Percentiles rank a stretch among this genome's conserved stretches.
Evolutionary conservation across 257 asterid genomes (phyloP).

Genomic region (Cynanchum wilfordii): DNA sequence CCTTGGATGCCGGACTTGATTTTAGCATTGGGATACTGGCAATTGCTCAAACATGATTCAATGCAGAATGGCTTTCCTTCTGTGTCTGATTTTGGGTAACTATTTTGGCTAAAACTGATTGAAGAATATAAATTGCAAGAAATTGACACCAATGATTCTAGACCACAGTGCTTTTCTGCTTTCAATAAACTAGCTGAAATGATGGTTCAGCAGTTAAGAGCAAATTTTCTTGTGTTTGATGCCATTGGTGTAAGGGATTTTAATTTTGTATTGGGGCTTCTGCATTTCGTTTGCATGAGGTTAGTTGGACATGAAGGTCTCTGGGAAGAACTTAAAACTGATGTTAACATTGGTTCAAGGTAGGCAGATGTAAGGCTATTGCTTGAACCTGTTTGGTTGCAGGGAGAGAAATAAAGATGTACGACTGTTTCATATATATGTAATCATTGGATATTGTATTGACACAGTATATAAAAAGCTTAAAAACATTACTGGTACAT

Average conservation of each 20-base stretch:
- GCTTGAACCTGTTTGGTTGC: slow-evolving; percentile 61
- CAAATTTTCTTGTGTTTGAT: slow-evolving; percentile 50
- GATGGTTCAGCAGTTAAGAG: slow-evolving; percentile 41
- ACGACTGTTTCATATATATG: slow-evolving; percentile 8
- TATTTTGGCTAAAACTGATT: slow-evolving; percentile 50
- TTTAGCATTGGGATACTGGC: slow-evolving; percentile 58
- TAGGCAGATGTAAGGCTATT: slow-evolving; percentile 38
- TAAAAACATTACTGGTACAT: too few species aligned
- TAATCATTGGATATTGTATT: background rate
- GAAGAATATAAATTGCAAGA: slow-evolving; percentile 52
- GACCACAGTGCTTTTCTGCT: slow-evolving; percentile 34
- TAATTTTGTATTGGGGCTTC: slow-evolving; percentile 47
- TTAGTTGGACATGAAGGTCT: slow-evolving; percentile 41
- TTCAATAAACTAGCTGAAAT: slow-evolving; percentile 48
- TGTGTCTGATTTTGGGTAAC: slow-evolving; percentile 46
- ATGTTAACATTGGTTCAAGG: slow-evolving; percentile 42
- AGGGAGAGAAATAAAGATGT: slow-evolving; percentile 23
- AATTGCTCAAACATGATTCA: slow-evolving; percentile 38
- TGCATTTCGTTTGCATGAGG: slow-evolving; percentile 63
- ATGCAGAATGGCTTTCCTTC: slow-evolving; percentile 22
- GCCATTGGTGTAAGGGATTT: slow-evolving; percentile 63
- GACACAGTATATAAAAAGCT: background rate
- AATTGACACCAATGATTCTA: slow-evolving; percentile 32
- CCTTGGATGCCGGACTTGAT: slow-evolving; percentile 85
- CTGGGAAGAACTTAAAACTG: slow-evolving; percentile 46